Evolutionary conservation across 257 asterid species (phyloP), one percentile per base, ranked within the genome.

Genomic region (Petrea volubilis): DNA sequence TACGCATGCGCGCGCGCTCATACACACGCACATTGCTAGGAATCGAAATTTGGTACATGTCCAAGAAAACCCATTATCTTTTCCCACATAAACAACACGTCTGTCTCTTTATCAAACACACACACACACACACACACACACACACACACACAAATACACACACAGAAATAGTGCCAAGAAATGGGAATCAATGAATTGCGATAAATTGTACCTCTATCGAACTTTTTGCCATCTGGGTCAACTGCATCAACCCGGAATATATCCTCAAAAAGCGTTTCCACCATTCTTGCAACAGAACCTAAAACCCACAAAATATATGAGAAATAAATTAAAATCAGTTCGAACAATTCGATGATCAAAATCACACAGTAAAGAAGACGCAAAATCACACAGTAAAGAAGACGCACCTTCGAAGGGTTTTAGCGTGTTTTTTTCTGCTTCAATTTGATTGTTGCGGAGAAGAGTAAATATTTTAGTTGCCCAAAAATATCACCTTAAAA

Each of bases 211-310:
- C 96, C 91, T 80, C 72, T 79, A 66, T 90, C 97, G 49, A 93
- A 93, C 64, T 87, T 93, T 68, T 90, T 90, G 46, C 97, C 98
- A 74, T 85, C 97, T 1, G 95, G 97, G 68, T 93, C 91, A 21
- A 90, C 6, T 7, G 72, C 83, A 29, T 81, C 87, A 14, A 90
- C 81, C 6, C 82, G 81, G 76, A 90, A 93, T 70, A 88, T 93
- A 70, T 90, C 97, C 78, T 89, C 90, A 33, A 93, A 90, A 10
- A 88, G 91, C 0, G 96, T 90, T 70, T 87, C 95, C 79, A 86
- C 95, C 98, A 88, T 92, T 70, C 34, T 81, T 51, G 58, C 44
- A 21, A 73, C 70, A 65, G 64, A 79, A 69, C 78, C 81, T 59
- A 69, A 52, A 31, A 38, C 5, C 27, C 59, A 78, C 34, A 64